Base-by-base conservation (phyloP, 257 asterid species). In the Primulina tabacum region DNA sequence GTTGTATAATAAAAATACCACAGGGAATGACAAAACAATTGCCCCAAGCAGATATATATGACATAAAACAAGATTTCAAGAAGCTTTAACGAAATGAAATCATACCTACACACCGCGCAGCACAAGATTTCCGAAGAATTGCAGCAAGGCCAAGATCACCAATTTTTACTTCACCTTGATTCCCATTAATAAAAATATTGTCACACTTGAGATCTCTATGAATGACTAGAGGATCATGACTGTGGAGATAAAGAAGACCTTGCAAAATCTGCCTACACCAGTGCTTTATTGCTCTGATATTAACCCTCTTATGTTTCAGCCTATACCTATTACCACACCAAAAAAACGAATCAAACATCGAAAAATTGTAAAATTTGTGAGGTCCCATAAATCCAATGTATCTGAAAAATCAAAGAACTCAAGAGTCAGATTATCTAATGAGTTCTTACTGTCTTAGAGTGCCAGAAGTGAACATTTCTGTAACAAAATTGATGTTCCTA, bases 381-480 rank as follows among this genome's bases (percentile, higher is more conserved):
- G 24, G 24, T 40, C 17, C 50, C 20, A 20, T 18, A 18, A 55
- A 7, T 16, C 9, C 33, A 50, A 69, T 14, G 4, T 16, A 12
- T 12, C 8, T 7, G 7, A n/a, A 32, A 63, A 43, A 12, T 29
- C 14, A 65, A 53, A 43, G 60, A 68, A 67, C 43, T 29, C 10
- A 43, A 28, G 52, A 16, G 5, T 0, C n/a, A 12, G 26, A 29
- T 29, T 12, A 20, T 5, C 7, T 26, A 8, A 26, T 17, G 21
- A 76, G 24, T 8, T 50, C 96, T 89, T 79, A 89, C 96, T 89
- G 89, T 76, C 91, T 87, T 8, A 89, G 88, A 65, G 96, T 89
- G 3, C 96, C 96, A 50, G 96, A 89, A 59, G 94, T 89, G 81
- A 89, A 89, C 94, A 87, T 83, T 76, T 89, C 96, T 0, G 96